Base-by-base conservation (phyloP, 2,329 filamentous ascomycete genomes). In the Pestalotiopsis sp. region DNA sequence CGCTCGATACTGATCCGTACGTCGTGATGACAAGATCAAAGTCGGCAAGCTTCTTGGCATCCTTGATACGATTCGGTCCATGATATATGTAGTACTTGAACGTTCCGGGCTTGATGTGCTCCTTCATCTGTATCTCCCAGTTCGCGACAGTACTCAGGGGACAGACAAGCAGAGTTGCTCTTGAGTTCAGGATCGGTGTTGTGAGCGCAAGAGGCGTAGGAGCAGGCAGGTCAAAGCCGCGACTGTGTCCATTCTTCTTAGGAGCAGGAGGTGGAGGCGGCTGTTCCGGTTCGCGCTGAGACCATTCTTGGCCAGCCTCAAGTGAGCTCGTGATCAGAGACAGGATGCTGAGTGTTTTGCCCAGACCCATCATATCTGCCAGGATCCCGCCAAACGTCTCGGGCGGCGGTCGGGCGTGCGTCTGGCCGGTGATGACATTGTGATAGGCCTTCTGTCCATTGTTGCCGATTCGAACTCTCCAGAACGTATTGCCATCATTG, bases 1-100 rank as follows among this genome's bases (percentile, higher is more conserved):
- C 95, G 69, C 92, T 92, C 0, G 93, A 90, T 24, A 97, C 89
- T 0, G 94, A 97, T 52, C 93, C 92, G 76, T 98, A 99, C 0
- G 96, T 98, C 0, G 96, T 98, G 67, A 99, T 91, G 55, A 99
- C 89, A 7, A 98, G 80, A 75, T 98, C 94, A 73, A 90, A 94
- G 40, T 89, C 81, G 0, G 91, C 86, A 17, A 99, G 86, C 71
- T 89, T 86, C 6, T 86, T 83, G 0, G 89, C 79, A 70, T 94
- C 89, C 69, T 90, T 92, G 70, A 88, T 90, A 6, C 96, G 89
- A 72, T 89, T 91, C 0, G 89, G 83, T 2, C 96, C 96, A 77
- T 99, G 96, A 72, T 98, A 98, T 66, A 96, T 88, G 76, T 96
- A 93, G 75, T 89, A 93, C 1, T 83, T 90, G 20, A 98, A 76